A percentile compares a stretch with the other conserved stretches of the same genome.
phyloP scores from a whole-genome alignment of 768 basidiomycete genomes.

The Tremella mesenterica region DNA sequence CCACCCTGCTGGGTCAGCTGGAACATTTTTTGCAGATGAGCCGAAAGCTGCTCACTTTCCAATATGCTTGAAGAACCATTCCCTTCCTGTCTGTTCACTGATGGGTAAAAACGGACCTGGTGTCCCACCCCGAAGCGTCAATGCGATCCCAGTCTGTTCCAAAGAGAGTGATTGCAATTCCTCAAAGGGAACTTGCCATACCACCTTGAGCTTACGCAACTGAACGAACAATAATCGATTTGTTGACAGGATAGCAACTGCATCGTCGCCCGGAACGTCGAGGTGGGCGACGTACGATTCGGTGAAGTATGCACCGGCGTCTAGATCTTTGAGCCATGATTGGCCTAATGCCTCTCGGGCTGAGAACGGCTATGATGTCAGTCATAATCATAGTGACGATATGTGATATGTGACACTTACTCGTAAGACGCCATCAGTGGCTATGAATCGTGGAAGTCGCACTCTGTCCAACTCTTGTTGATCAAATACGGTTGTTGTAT shows the following conservation, averaged over 20 bases:
- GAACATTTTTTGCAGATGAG: background rate
- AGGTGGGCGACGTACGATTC: slow-evolving; percentile 89
- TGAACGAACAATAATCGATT: slow-evolving; percentile 72
- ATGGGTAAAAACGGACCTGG: slow-evolving; percentile 49
- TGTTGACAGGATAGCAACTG: slow-evolving; percentile 56
- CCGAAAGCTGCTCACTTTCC: slow-evolving; percentile 37
- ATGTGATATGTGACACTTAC: slow-evolving; percentile 49
- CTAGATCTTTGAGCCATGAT: slow-evolving; percentile 92
- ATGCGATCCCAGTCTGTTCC: slow-evolving; percentile 75
- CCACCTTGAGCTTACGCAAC: slow-evolving; percentile 70
- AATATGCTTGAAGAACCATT: slow-evolving; percentile 47
- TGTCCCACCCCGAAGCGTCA: slow-evolving; percentile 60
- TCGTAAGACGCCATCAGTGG: slow-evolving; percentile 75
- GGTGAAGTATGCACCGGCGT: slow-evolving; percentile 62
- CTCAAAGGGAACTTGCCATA: slow-evolving; percentile 84
- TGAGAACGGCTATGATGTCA: slow-evolving; percentile 62
- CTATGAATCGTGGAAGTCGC: slow-evolving; percentile 75
- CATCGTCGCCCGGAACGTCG: slow-evolving; percentile 70
- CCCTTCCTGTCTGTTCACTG: slow-evolving; percentile 38
- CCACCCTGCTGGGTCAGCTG: slow-evolving; percentile 24
- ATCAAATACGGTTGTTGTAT: slow-evolving; percentile 97
- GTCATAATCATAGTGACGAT: background rate
- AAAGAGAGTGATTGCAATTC: slow-evolving; percentile 79
- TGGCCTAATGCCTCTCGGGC: slow-evolving; percentile 85
- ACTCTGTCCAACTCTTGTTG: slow-evolving; percentile 78